Percentiles rank a stretch among this genome's conserved stretches.
phyloP scores from a whole-genome alignment of 1,284 basidiomycete genomes.

The Rhodotorula sp. region DNA sequence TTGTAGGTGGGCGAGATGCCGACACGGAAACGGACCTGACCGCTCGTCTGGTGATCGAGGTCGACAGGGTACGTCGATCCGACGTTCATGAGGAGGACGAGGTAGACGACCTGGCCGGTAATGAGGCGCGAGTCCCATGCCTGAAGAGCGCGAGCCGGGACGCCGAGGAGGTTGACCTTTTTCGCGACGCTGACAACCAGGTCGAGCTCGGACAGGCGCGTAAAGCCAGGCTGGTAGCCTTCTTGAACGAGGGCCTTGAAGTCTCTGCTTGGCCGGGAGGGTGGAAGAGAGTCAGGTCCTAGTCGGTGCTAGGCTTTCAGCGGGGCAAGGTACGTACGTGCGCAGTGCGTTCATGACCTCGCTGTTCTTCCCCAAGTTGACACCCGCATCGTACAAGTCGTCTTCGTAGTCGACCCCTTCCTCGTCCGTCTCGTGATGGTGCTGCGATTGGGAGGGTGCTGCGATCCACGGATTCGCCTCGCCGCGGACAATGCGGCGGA shows the following conservation, averaged over 20 bases:
- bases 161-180: slow-evolving; percentile 36
- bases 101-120: slow-evolving; percentile 38
- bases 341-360: slow-evolving; percentile 20
- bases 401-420: slow-evolving; percentile 29
- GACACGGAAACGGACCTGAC: slow-evolving; percentile 34
- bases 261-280: slow-evolving; percentile 18
- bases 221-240: slow-evolving; percentile 39
- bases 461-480: slow-evolving; percentile 21
- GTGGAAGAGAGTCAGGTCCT: background rate
- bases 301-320: background rate
- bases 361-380: background rate
- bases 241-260: slow-evolving; percentile 36
- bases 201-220: slow-evolving; percentile 38
- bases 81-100: slow-evolving; percentile 38
- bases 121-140: slow-evolving; percentile 42
- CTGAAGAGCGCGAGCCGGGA: slow-evolving; percentile 36
- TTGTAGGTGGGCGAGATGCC: slow-evolving; percentile 40
- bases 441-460: background rate
- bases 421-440: slow-evolving; percentile 30
- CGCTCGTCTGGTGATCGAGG: slow-evolving; percentile 27
- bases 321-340: slow-evolving; percentile 5
- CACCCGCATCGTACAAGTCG: slow-evolving; percentile 17
- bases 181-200: slow-evolving; percentile 40
- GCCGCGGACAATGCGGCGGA: slow-evolving; percentile 25
- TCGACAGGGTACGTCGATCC: slow-evolving; percentile 35